Conservation (phyloP, 345 rosid species). For the Populus euphratica region DNA sequence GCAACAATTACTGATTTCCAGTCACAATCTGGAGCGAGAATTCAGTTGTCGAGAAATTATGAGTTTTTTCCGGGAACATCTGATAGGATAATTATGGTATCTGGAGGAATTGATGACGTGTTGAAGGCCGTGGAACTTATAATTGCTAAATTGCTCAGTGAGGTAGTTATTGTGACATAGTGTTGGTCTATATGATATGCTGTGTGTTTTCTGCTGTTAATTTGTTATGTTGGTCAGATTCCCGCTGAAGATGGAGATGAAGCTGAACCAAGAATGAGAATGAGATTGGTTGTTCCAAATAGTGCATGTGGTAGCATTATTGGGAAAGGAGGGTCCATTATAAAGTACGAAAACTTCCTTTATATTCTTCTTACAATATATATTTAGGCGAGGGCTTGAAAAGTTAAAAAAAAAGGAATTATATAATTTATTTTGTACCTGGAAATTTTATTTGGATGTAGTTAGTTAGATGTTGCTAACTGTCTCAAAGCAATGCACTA, state of each 20-base stretch:
- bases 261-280: conserved; percentile 75
- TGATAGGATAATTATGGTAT: conserved; percentile 86
- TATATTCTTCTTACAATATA: conserved; percentile 10
- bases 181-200: not conserved
- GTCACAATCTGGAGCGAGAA: conserved; percentile 88
- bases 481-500: not conserved
- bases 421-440: not conserved
- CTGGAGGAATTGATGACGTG: conserved; percentile 73
- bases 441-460: not conserved
- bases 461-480: not conserved
- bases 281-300: conserved; percentile 91
- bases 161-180: conserved; percentile 47
- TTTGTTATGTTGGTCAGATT: conserved; percentile 46
- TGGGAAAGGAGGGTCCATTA: conserved; percentile 97
- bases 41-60: conserved; percentile 89
- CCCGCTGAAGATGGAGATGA: conserved; percentile 71
- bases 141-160: conserved; percentile 75
- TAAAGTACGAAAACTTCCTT: conserved; percentile 57
- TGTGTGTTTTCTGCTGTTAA: conserved; percentile 7
- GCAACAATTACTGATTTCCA: conserved; percentile 95
- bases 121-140: conserved; percentile 79
- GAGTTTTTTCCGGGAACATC: conserved; percentile 95
- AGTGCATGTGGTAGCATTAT: conserved; percentile 97
- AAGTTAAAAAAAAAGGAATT: not conserved
- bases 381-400: not conserved